Base-by-base conservation (phyloP, 2,329 filamentous ascomycete genomes). In the Ophiobolus disseminans region DNA sequence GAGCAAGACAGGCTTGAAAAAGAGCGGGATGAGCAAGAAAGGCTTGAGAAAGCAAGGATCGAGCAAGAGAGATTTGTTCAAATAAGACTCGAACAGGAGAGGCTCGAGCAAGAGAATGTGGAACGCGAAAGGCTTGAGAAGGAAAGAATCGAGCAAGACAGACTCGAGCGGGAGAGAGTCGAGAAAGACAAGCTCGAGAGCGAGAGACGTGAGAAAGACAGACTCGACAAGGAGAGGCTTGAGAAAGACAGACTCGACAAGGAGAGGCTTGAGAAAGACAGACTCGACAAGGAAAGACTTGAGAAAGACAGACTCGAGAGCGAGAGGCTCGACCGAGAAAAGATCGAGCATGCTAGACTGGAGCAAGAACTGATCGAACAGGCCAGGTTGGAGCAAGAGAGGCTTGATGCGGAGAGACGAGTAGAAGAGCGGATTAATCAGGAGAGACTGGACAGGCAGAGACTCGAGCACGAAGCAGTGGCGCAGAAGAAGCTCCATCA, bases 151-250 rank as follows among this genome's bases (percentile, higher is more conserved):
- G 48, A 48, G 21, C 30, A 40, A 31, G 52, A 53, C 14, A 32
- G 19, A n/a, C 11, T 26, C 22, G 49, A 53, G 34, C 41, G 36
- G 16, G 43, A 48, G 25, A 40, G 30, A 22, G 32, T 32, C 23
- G 46, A 56, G 13, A 38, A 53, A 13, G 39, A 43, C 10, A 42
- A 39, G 14, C 30, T 50, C 3, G 45, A 53, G 13, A 40, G 38
- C 37, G 41, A 53, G 17, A 7, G 17, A 3, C 19, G 4, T 37
- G 46, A 56, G 31, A 40, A 55, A 14, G 41, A 44, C 16, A 9
- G 23, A n/a, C 25, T 40, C 17, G 40, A 43, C 10, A 9, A 47
- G 16, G 22, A 41, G 19, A 36, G 17, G 10, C 21, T 37, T 14
- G 45, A 48, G 20, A n/a, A 31, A 35, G 22, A 37, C 21, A 23